Evolutionary conservation across 2,329 filamentous ascomycete species (phyloP).

Genomic region (Cladosporium sp.): DNA sequence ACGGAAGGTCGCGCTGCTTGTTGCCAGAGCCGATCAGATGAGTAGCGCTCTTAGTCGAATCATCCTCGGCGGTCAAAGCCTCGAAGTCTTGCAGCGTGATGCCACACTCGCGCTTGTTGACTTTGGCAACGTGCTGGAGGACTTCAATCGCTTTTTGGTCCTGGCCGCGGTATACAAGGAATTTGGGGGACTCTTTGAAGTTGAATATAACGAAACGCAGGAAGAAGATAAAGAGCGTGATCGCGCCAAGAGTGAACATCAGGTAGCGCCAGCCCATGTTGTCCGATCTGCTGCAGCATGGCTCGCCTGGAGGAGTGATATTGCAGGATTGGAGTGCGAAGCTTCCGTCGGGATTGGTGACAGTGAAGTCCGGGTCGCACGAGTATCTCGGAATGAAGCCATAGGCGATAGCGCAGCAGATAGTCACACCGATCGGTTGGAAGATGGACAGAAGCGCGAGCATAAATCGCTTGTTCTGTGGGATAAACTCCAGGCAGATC

Average conservation of each 20-base stretch:
- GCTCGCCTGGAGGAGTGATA: conserved; percentile 20
- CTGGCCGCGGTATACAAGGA: conserved; percentile 47
- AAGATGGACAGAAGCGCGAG: conserved; percentile 50
- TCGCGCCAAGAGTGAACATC: conserved; percentile 35
- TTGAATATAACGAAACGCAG: conserved; percentile 49
- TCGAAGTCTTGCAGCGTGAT: conserved; percentile 34
- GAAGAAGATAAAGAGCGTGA: conserved; percentile 42
- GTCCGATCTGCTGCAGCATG: conserved; percentile 33
- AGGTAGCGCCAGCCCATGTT: conserved; percentile 44
- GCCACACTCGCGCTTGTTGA: conserved; percentile 34
- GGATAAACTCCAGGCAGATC: conserved; percentile 52
- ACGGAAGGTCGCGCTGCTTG: conserved; percentile 24
- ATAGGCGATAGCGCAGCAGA: conserved; percentile 47
- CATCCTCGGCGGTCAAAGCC: conserved; percentile 28
- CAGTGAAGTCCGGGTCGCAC: conserved; percentile 45
- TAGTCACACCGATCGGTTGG: conserved; percentile 50
- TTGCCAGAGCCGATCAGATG: conserved; percentile 29
- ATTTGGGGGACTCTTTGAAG: conserved; percentile 56
- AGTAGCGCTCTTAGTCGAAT: conserved; percentile 20
- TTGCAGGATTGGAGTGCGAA: conserved; percentile 43
- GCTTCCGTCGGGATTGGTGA: conserved; percentile 20
- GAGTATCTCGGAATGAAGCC: conserved; percentile 48
- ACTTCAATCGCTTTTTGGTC: conserved; percentile 47
- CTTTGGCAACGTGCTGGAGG: conserved; percentile 38
- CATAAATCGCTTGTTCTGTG: conserved; percentile 46